These are phyloP conservation scores for Coemansia sp. DNA, from an alignment of 192 early-diverging fungal species.

Conservation along the genomic window DNA sequence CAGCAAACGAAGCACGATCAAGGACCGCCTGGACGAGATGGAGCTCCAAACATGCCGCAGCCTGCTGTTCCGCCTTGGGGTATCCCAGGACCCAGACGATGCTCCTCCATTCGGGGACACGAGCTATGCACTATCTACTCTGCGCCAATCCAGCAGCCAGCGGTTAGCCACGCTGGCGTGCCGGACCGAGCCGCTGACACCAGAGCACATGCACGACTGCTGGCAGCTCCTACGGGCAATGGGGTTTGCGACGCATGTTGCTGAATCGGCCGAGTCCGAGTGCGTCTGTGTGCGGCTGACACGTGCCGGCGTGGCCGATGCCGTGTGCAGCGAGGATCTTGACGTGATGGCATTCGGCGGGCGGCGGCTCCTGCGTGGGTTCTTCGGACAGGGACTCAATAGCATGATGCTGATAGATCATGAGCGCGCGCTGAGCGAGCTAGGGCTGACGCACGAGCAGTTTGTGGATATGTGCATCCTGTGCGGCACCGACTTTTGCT, in stretches of 20 bases:
- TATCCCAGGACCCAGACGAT: neutral
- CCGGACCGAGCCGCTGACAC: slow-evolving; percentile 56
- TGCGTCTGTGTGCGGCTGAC: slow-evolving; percentile 65
- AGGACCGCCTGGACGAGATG: slow-evolving; percentile 24
- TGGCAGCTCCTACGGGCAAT: slow-evolving; percentile 49
- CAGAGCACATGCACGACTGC: slow-evolving; percentile 50
- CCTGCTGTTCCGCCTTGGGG: slow-evolving; percentile 27
- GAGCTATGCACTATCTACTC: slow-evolving; percentile 5
- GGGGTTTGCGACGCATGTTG: slow-evolving; percentile 56
- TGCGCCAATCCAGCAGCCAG: slow-evolving; percentile 18
- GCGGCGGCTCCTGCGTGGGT: slow-evolving; percentile 30
- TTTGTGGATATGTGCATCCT: slow-evolving; percentile 76
- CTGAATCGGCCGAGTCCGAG: slow-evolving; percentile 59
- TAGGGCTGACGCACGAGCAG: slow-evolving; percentile 55
- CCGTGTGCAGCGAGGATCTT: slow-evolving; percentile 61
- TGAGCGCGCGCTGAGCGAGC: slow-evolving; percentile 34
- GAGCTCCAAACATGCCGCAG: slow-evolving; percentile 15
- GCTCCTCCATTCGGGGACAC: neutral
- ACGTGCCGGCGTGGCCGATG: slow-evolving; percentile 53
- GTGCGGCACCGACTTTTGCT: slow-evolving; percentile 75
- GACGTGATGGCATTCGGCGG: slow-evolving; percentile 39
- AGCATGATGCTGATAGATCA: slow-evolving; percentile 57
- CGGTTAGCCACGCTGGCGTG: slow-evolving; percentile 48
- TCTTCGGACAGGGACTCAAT: slow-evolving; percentile 8
- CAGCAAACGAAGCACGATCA: slow-evolving; percentile 6